Evolutionary conservation across 495 filamentous ascomycete species (phyloP).

Genomic region (Lasiosphaeris hirsuta): DNA sequence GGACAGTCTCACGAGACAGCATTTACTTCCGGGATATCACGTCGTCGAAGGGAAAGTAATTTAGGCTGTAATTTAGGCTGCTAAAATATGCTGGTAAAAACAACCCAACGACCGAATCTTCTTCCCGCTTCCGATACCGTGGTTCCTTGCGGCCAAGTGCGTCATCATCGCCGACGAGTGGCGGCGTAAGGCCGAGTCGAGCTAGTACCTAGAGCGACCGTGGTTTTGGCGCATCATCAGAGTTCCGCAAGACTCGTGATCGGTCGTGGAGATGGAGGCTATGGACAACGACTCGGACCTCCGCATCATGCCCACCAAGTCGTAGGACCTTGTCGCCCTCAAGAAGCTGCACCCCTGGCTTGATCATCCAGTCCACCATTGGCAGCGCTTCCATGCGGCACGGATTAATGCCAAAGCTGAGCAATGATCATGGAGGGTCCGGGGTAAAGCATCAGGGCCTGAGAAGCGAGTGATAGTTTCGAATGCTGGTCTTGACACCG

Average conservation of each 20-base stretch:
- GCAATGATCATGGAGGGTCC: no score
- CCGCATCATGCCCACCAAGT: not conserved
- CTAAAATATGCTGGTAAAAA: not conserved
- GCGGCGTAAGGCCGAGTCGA: not conserved
- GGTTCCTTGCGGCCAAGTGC: not conserved
- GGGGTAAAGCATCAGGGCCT: no score
- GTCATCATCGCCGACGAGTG: conserved; percentile 1
- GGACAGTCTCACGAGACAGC: no score
- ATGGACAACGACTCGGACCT: not conserved
- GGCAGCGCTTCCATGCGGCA: not conserved
- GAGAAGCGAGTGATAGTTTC: no score
- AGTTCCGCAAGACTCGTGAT: not conserved
- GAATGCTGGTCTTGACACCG: no score
- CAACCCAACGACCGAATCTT: conserved; percentile 4
- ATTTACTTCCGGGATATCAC: no score
- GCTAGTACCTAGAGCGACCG: not conserved
- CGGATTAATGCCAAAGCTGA: no score
- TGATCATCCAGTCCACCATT: not conserved
- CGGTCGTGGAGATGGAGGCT: no score
- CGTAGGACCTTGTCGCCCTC: not conserved
- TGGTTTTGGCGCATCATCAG: not conserved
- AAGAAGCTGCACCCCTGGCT: conserved; percentile 4
- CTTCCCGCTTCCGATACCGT: conserved; percentile 5
- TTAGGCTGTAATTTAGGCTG: no score
- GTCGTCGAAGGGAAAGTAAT: no score